A percentile compares a stretch with the other conserved stretches of the same genome.
phyloP scores from a whole-genome alignment of 1,284 basidiomycete species.

The Gomphus bonarii region DNA sequence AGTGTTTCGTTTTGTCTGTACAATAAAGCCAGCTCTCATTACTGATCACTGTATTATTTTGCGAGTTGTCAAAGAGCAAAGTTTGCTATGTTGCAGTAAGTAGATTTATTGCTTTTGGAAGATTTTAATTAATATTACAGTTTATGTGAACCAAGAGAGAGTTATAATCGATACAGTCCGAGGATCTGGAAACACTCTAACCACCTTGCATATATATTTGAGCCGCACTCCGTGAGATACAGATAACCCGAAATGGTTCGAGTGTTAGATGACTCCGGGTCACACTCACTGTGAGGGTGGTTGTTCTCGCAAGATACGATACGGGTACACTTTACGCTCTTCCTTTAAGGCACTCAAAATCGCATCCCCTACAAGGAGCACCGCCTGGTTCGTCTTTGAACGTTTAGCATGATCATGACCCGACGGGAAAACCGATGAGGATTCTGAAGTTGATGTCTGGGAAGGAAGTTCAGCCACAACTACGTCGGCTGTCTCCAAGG shows the following conservation, averaged over 20 bases:
- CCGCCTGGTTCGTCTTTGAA: background rate
- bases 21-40: too few relatives aligned
- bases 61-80: too few relatives aligned
- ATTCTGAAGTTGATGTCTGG: too few relatives aligned
- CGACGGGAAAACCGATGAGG: background rate
- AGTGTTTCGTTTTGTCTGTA: too few relatives aligned
- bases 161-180: background rate
- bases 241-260: background rate
- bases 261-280: background rate
- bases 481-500: constrained; percentile 1
- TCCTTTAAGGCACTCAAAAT: background rate
- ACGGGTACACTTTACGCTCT: constrained; percentile 4
- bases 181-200: background rate
- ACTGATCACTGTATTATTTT: too few relatives aligned
- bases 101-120: background rate
- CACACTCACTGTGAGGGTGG: too few relatives aligned
- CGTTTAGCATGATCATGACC: background rate
- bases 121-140: background rate
- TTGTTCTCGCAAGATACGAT: constrained; percentile 6
- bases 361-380: constrained; percentile 3
- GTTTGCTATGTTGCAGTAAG: too few relatives aligned
- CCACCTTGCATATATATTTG: background rate
- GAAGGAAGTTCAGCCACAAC: background rate
- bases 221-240: background rate
- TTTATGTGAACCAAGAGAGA: background rate